A percentile compares a stretch with the other conserved stretches of the same genome.
These are phyloP conservation scores for Spiraea crenata DNA, from an alignment of 331 rosid genomes.

Conservation along the genomic window DNA sequence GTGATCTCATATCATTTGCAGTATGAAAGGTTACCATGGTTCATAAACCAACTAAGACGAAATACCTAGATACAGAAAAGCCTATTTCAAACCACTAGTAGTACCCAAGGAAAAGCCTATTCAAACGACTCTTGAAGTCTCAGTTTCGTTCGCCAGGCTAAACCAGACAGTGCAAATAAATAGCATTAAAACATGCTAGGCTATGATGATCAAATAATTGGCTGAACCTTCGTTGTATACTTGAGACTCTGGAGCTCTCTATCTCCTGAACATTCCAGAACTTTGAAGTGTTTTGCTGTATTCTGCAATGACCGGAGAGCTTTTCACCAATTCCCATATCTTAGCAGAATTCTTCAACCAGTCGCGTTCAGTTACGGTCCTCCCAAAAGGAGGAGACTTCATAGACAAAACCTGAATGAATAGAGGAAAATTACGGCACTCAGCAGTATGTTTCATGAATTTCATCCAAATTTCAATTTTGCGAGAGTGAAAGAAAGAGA, in stretches of 20 bases:
- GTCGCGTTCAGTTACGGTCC: conserved; percentile 71
- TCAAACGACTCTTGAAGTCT: background rate
- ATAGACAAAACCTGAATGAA: conserved; percentile 63
- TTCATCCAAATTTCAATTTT: background rate
- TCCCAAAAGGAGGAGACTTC: conserved; percentile 58
- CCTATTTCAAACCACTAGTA: too few species aligned
- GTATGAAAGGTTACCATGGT: too few species aligned
- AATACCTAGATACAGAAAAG: too few species aligned
- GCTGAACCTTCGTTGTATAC: background rate
- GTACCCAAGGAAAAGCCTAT: background rate
- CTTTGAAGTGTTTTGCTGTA: conserved; percentile 65
- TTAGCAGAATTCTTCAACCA: conserved; percentile 83
- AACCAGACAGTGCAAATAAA: conserved; percentile 3
- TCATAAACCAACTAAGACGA: too few species aligned
- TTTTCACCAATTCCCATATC: conserved; percentile 81
- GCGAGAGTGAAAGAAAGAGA: conserved; percentile 8
- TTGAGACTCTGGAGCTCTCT: conserved; percentile 8
- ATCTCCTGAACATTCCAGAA: conserved; percentile 72
- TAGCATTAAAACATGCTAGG: conserved; percentile 6
- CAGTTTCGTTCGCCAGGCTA: background rate
- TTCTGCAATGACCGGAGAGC: conserved; percentile 64
- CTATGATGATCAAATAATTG: background rate
- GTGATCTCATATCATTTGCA: too few species aligned
- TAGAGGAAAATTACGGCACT: conserved; percentile 9
- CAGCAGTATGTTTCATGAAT: background rate